These are phyloP conservation scores for Mercurialis annua DNA, from an alignment of 345 rosid genomes.

Conservation along the genomic window DNA sequence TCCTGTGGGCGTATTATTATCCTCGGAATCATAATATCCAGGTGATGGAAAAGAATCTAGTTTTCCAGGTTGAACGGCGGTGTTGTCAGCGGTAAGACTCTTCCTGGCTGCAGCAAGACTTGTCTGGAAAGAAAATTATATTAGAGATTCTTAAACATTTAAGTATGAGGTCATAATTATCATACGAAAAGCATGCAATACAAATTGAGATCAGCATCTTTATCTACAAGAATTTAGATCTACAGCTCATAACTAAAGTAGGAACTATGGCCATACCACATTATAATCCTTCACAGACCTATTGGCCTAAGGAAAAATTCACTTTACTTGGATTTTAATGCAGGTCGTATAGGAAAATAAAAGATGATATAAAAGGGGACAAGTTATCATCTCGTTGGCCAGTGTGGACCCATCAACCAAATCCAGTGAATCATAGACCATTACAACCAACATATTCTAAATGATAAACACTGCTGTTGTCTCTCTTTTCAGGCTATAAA, in stretches of 20 bases:
- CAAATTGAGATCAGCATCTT: background rate
- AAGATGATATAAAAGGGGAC: background rate
- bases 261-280: background rate
- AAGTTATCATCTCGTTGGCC: background rate
- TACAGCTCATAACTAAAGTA: background rate
- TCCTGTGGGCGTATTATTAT: conserved; percentile 49
- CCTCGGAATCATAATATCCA: conserved; percentile 63
- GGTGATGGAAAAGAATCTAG: conserved; percentile 54
- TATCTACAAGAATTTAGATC: background rate
- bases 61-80: conserved; percentile 47
- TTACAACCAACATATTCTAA: background rate
- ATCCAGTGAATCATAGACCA: too few relatives aligned
- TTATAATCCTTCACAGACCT: background rate
- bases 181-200: background rate
- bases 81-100: conserved; percentile 58
- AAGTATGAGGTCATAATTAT: background rate
- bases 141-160: background rate
- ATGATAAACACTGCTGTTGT: background rate
- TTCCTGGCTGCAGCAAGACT: conserved; percentile 78
- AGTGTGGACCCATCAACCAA: background rate
- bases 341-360: background rate
- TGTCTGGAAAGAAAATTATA: conserved; percentile 40
- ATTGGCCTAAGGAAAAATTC: background rate
- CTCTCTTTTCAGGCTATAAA: too few relatives aligned
- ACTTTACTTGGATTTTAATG: background rate